Base-by-base conservation (phyloP, 305 asterid genomes). In the Ilex paraguariensis region DNA sequence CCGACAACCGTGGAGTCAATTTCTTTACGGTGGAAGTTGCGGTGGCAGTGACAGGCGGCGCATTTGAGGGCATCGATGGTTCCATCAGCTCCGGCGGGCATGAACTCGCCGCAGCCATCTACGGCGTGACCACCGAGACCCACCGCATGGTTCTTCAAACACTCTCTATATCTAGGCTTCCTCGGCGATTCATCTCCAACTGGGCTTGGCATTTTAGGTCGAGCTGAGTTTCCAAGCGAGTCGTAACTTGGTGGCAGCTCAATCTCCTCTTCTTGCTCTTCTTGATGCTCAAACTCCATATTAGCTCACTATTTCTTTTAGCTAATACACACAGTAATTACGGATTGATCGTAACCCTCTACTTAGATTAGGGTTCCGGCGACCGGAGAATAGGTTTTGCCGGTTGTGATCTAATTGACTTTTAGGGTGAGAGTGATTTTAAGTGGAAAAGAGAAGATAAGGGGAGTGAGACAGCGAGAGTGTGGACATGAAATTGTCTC, bases 11-110 rank as follows among this genome's bases (percentile, higher is more conserved):
- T 64, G 80, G 6, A 56, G 79, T 66, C 64, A 74, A 65, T 68
- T 6, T 84, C 92, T 57, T 72, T 86, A 52, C 96, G 87, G 87
- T 85, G 96, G 76, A 86, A 88, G 69, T 86, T 88, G 59, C 95
- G 88, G 83, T 84, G 96, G 85, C 95, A 86, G 63, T 59, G 77
- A 75, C 92, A 86, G 73, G 93, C 90, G 63, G 95, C 95, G 78
- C 96, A 88, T 60, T 67, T 73, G 55, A 88, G 90, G 31, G 86
- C 80, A 13, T 84, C 95, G 0, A 82, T 81, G 0, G 84, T 67
- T 44, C 90, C 95, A 0, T 86, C 93, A 13, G 75, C 82, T 32
- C 95, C 89, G 28, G 89, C 85, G 3, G 93, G 64, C 62, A 87
- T 71, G 70, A 88, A 89, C 81, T 89, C 89, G 39, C 90, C 83